Evolutionary conservation across 2,329 filamentous ascomycete genomes (phyloP).

Genomic region (Monascus ruber): DNA sequence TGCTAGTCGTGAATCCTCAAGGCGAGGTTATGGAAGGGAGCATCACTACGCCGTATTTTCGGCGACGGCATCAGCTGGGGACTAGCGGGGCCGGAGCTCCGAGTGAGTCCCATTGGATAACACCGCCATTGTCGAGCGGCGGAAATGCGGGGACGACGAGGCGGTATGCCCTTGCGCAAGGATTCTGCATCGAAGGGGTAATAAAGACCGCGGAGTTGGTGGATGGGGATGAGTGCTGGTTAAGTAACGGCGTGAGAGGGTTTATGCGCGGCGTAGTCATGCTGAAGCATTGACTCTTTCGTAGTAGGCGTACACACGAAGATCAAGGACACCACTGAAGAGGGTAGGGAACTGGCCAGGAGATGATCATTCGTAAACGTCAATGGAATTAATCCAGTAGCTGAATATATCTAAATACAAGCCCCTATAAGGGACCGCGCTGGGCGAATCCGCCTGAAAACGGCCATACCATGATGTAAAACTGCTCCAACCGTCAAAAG

Average conservation of each 20-base stretch:
- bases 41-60: constrained; percentile 72
- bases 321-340: too few relatives aligned
- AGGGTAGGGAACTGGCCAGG: too few relatives aligned
- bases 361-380: too few relatives aligned
- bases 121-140: constrained; percentile 63
- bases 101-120: constrained; percentile 56
- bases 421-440: background rate
- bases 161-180: constrained; percentile 64
- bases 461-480: background rate
- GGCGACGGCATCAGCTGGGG: constrained; percentile 32
- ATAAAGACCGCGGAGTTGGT: constrained; percentile 50
- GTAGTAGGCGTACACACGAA: too few relatives aligned
- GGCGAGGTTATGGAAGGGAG: constrained; percentile 74
- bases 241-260: constrained; percentile 79
- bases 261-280: constrained; percentile 44
- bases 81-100: background rate
- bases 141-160: constrained; percentile 75
- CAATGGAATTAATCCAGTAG: too few relatives aligned
- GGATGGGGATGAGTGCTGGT: constrained; percentile 69
- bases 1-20: constrained; percentile 58
- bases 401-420: background rate
- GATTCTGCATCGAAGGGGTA: constrained; percentile 54
- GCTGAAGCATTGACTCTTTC: constrained; percentile 1
- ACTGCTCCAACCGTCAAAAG: background rate
- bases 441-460: background rate